Evolutionary conservation across 345 rosid species (phyloP), one percentile per base, ranked within the genome.

Genomic region (Linum usitatissimum): DNA sequence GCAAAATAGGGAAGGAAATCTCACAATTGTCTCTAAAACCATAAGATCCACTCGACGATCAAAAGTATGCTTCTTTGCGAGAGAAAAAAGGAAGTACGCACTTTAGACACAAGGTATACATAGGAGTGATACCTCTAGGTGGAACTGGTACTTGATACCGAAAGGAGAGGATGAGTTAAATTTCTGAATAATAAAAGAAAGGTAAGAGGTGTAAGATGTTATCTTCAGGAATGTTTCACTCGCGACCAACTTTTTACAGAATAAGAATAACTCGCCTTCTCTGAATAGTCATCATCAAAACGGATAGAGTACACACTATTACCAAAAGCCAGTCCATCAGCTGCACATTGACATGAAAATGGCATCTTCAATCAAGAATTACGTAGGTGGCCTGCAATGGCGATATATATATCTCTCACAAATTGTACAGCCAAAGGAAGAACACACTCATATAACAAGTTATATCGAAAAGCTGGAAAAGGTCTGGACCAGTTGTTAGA

Each of bases 111-210:
- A 51, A 65, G 70, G 59, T 9, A 9, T 19, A 21, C 36, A 23
- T 55, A 58, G 59, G 17, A 0, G 12, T 14, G 18, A 28, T 88
- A 90, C 97, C 99, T 93, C 91, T 4, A 90, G 78, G 72, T 90
- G 99, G 76, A 93, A 93, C 81, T 80, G 80, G 80, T 90, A 93
- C 76, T 86, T 78, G 70, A 87, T 87, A 30, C 92, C 99, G 67
- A 77, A 87, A 59, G 99, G 96, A 63, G 67, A 69, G 45, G 96
- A 87, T 48, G 90, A 78, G 69, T 66, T 83, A 70, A 94, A 87
- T 77, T 81, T 90, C 99, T 94, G 90, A 71, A 76, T 6, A 64
- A n/a, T n/a, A 70, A 9, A 56, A 15, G 63, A 73, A 17, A 70
- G 18, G 60, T 23, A 23, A 23, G 28, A 23, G 1, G 28, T 23